Percentiles rank a stretch among this genome's conserved stretches.
These are phyloP conservation scores for Syncephalis plumigaleata DNA, from an alignment of 371 early-diverging fungal species.

Conservation along the genomic window DNA sequence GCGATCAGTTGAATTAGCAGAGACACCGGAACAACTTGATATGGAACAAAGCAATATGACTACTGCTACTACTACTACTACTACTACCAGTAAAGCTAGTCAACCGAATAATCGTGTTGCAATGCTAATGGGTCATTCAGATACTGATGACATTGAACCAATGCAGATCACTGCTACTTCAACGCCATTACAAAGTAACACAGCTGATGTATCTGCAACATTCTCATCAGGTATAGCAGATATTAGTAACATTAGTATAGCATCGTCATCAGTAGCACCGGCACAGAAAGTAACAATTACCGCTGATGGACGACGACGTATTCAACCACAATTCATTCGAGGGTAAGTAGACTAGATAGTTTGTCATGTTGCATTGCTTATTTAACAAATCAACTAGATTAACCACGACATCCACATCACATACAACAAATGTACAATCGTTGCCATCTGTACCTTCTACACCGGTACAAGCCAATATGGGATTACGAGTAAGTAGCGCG, in stretches of 20 bases:
- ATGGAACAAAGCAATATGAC: constrained; percentile 42
- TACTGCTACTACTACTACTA: no score
- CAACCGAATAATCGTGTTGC: constrained; percentile 18
- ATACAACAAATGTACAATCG: no score
- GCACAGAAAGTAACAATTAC: constrained; percentile 43
- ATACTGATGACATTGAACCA: not conserved
- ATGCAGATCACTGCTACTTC: not conserved
- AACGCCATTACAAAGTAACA: constrained; percentile 2
- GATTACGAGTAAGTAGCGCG: not conserved
- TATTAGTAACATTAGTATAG: not conserved
- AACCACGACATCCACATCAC: no score
- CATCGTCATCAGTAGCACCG: constrained; percentile 2
- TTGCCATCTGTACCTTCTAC: not conserved
- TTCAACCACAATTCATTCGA: constrained; percentile 32
- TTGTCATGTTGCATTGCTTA: not conserved
- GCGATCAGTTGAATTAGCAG: constrained; percentile 30
- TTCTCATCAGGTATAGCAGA: not conserved
- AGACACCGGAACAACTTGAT: constrained; percentile 38
- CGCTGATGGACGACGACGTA: constrained; percentile 62
- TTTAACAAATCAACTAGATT: not conserved
- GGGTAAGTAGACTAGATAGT: not conserved
- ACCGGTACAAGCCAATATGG: not conserved
- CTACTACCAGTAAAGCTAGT: no score
- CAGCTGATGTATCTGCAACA: not conserved
- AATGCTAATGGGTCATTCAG: constrained; percentile 19